Evolutionary conservation across 1,284 basidiomycete species (phyloP), one percentile per base, ranked within the genome.

Genomic region (Schizopora paradoxa): DNA sequence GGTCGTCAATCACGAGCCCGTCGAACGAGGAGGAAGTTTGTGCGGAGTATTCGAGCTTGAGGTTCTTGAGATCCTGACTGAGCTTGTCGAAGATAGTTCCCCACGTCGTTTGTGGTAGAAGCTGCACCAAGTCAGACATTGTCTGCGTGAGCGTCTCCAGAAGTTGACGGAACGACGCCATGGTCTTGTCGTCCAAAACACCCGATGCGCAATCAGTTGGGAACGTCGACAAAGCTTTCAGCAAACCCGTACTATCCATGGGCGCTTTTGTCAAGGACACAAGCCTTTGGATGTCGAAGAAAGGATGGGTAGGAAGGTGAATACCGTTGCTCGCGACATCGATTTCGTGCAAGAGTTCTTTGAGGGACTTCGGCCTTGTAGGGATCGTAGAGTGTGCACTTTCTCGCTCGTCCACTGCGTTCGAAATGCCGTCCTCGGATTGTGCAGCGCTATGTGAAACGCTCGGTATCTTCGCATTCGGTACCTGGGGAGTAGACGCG

Each of bases 81-180:
- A 50, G 43, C 10, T 46, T 35, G 28, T 50, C 44, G 27, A 50
- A 50, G 6, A 50, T 50, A 7, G 48, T 35, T 48, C 48, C 86
- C 86, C 86, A 89, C 3, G 86, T 89, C 7, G 84, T 86, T 23
- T 86, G 82, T 22, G 86, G 87, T 49, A 90, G 79, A 31, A 90
- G 73, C 8, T 85, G 81, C 28, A 90, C 68, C 19, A 90, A 66
- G 54, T 90, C 86, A 5, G 86, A 89, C 54, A 90, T 89, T 0
- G 86, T 90, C 58, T 90, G 86, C 0, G 86, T 90, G 41, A 90
- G 66, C 0, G 87, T 90, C 66, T 90, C 87, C 23, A 90, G 68
- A 1, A 90, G 68, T 57, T 88, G 86, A 56, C 90, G 86, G 66
- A 90, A 90, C 11, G 86, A 88, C 3, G 85, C 84, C 16, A 90